Base-by-base conservation (phyloP, 768 basidiomycete genomes). In the Polyporus arcularius region DNA sequence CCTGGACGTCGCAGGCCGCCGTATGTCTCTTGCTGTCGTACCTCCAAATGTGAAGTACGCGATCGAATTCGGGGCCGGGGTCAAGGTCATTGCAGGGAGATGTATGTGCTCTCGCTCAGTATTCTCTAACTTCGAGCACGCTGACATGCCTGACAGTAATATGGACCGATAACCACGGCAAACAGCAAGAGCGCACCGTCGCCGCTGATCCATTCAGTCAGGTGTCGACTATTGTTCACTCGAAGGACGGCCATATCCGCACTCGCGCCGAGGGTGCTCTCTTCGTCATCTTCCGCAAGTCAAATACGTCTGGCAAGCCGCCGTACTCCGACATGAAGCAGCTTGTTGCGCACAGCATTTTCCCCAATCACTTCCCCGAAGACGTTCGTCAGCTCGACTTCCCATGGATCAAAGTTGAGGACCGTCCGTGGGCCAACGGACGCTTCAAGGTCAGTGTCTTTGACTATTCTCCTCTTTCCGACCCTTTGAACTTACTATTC, bases 371-470 rank as follows among this genome's bases (percentile, higher is more conserved):
- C 14, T 55, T 65, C 35, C 54, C 68, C 8, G 57, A 40, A 11
- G 63, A 68, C 28, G 64, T 71, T 12, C 62, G 55, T n/a, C 41
- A 52, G 9, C 62, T 71, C 58, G 46, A 57, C 8, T 72, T 73
- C 60, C 67, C 70, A 11, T 73, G 63, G 52, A 53, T 68, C 30
- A 65, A 68, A 21, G 70, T 70, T 18, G 64, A 72, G 38, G 49
- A 69, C 48, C 67, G 66, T 14, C 55, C 63, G 10, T 73, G 72
- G 72, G 71, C 65, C 15, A 59, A 35, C 11, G 35, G 35, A 35
- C 35, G 35, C 11, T 35, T 35, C 35, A 35, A 35, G 35, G 35
- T 35, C 6, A 35, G 35, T 11, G 35, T 35, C 35, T 35, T 7
- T 35, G 6, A 3, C 35, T 35, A 11, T 35, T 35, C 35, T 35